These are phyloP conservation scores for Naganishia randhawae DNA, from an alignment of 768 basidiomycete species.

Conservation along the genomic window DNA sequence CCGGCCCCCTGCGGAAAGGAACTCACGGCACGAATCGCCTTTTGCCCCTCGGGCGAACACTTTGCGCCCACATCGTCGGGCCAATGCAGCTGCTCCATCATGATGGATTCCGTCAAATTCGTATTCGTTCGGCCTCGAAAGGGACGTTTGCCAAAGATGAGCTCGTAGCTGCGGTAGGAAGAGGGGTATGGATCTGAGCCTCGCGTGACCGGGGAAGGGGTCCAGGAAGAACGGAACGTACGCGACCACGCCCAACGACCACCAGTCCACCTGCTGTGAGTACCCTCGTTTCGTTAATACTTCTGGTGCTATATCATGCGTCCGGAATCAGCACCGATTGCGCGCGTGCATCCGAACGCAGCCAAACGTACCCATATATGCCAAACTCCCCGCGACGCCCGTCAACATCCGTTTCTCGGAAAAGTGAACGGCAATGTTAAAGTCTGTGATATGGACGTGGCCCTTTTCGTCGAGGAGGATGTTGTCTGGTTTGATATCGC, in stretches of 20 bases:
- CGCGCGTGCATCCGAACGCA: not conserved
- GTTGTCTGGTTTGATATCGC: slow-evolving; percentile 96
- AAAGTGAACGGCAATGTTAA: slow-evolving; percentile 98
- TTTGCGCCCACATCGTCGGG: slow-evolving; percentile 82
- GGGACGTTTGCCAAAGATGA: slow-evolving; percentile 84
- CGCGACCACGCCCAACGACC: slow-evolving; percentile 89
- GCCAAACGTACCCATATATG: slow-evolving; percentile 76
- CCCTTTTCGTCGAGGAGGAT: slow-evolving; percentile 88
- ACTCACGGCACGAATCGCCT: slow-evolving; percentile 74
- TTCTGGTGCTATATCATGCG: slow-evolving; percentile 62
- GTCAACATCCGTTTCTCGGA: slow-evolving; percentile 82
- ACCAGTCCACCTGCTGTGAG: slow-evolving; percentile 91
- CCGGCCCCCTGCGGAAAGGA: not conserved
- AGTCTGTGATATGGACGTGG: slow-evolving; percentile 95
- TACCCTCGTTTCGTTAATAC: slow-evolving; percentile 91
- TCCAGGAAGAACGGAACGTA: slow-evolving; percentile 51
- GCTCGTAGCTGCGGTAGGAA: slow-evolving; percentile 58
- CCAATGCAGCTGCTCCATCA: slow-evolving; percentile 79
- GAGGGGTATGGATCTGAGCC: not conserved
- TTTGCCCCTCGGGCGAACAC: slow-evolving; percentile 72
- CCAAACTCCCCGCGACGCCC: slow-evolving; percentile 95
- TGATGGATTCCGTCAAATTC: slow-evolving; percentile 86
- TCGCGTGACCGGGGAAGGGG: not conserved
- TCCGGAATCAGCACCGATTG: not conserved
- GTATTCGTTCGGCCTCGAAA: slow-evolving; percentile 91